phyloP scores from a whole-genome alignment of 169 alveolate genomes.

The Ichthyophthirius multifiliis region DNA sequence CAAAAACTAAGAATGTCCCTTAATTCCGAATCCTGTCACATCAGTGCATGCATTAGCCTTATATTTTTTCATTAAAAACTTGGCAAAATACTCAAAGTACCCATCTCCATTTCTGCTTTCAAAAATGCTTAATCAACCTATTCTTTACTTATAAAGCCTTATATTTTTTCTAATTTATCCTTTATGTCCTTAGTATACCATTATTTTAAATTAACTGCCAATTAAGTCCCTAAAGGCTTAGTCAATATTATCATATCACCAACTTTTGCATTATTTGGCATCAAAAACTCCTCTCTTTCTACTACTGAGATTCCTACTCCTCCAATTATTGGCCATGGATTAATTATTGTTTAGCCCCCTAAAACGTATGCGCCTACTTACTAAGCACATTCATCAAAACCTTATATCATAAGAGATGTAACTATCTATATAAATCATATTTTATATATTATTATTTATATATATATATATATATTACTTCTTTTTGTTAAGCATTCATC shows the following conservation, averaged over 20 bases:
- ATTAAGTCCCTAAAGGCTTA: conserved; percentile 84
- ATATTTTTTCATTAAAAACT: conserved; percentile 63
- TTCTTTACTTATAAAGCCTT: conserved; percentile 22
- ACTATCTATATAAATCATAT: conserved; percentile 23
- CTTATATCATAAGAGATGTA: conserved; percentile 71
- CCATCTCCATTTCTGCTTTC: conserved; percentile 69
- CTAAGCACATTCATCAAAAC: conserved; percentile 74
- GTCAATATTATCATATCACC: conserved; percentile 84
- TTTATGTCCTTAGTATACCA: conserved; percentile 50
- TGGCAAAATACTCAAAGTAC: conserved; percentile 69
- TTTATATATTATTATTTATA: background rate
- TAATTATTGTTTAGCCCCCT: conserved; percentile 84
- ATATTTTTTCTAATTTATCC: conserved; percentile 32
- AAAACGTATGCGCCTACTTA: conserved; percentile 78
- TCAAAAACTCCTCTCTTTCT: conserved; percentile 54
- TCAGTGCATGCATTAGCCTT: conserved; percentile 79
- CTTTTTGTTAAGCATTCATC: conserved; percentile 64
- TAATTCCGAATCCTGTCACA: conserved; percentile 87
- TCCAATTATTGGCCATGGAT: conserved; percentile 88
- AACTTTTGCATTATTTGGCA: conserved; percentile 62
- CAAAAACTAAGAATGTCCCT: conserved; percentile 79
- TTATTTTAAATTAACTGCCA: conserved; percentile 64
- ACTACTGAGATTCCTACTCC: conserved; percentile 79
- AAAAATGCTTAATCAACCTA: conserved; percentile 49
- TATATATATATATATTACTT: conserved; percentile 9